phyloP scores from a whole-genome alignment of 768 basidiomycete genomes.

The Termitomyces sp. region DNA sequence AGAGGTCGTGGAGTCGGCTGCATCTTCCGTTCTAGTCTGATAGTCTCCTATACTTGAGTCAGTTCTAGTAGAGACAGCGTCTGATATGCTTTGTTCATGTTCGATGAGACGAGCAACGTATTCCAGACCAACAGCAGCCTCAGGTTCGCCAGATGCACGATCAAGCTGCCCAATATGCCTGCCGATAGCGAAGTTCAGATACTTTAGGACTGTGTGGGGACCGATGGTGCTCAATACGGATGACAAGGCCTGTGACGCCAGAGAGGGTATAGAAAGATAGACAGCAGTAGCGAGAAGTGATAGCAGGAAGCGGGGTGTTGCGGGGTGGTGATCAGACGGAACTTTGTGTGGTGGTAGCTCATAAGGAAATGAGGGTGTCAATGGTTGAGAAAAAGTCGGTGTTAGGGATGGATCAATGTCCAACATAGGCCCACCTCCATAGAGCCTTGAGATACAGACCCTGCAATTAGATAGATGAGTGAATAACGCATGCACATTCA shows the following conservation, averaged over 20 bases:
- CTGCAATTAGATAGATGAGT: slow-evolving; percentile 32
- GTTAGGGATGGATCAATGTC: slow-evolving; percentile 61
- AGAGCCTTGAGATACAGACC: slow-evolving; percentile 81
- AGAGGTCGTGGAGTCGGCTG: slow-evolving; percentile 1
- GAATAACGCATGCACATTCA: neutral
- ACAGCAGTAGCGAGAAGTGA: slow-evolving; percentile 85
- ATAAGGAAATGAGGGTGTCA: slow-evolving; percentile 64
- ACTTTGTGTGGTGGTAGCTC: slow-evolving; percentile 22
- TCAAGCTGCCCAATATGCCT: slow-evolving; percentile 46
- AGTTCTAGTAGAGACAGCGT: slow-evolving; percentile 1
- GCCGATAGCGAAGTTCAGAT: slow-evolving; percentile 82
- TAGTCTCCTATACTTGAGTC: neutral
- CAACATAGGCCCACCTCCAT: slow-evolving; percentile 80
- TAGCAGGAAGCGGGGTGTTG: slow-evolving; percentile 75
- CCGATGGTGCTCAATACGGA: slow-evolving; percentile 71
- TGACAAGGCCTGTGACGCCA: slow-evolving; percentile 73
- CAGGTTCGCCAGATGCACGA: slow-evolving; percentile 36
- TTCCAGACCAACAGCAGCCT: slow-evolving; percentile 71
- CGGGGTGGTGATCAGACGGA: slow-evolving; percentile 63
- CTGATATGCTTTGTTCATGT: slow-evolving; percentile 24
- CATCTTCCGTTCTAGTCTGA: neutral
- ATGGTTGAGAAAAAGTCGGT: slow-evolving; percentile 63
- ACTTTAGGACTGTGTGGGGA: slow-evolving; percentile 70
- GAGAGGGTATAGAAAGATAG: slow-evolving; percentile 77
- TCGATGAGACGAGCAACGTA: slow-evolving; percentile 50